Percentiles rank a stretch among this genome's conserved stretches.
Evolutionary conservation across 2,329 filamentous ascomycete genomes (phyloP).

Genomic region (Microascus cirrosus): DNA sequence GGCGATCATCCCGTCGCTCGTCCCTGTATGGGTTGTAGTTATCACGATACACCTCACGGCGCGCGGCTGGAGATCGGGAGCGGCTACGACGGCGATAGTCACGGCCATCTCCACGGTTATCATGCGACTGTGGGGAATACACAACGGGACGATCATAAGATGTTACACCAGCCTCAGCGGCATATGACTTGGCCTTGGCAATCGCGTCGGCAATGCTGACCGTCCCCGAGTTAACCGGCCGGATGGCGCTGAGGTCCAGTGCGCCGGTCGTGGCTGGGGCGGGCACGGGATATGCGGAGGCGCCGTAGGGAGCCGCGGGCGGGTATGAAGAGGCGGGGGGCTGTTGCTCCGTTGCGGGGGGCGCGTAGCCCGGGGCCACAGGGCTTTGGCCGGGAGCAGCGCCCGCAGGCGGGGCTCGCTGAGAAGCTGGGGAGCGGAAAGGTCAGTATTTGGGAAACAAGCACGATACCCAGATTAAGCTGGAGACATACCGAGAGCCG

Average conservation of each 20-base stretch:
- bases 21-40: conserved; percentile 77
- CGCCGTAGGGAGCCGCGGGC: conserved; percentile 24
- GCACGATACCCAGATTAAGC: conserved; percentile 4
- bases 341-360: conserved; percentile 6
- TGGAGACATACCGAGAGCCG: conserved; percentile 31
- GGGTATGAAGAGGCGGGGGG: conserved; percentile 21
- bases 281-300: conserved; percentile 38
- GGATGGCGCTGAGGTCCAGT: conserved; percentile 69
- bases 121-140: conserved; percentile 23
- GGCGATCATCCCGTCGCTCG: conserved; percentile 63
- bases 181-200: conserved; percentile 72
- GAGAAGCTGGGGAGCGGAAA: conserved; percentile 23
- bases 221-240: conserved; percentile 68
- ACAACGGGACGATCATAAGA: conserved; percentile 46
- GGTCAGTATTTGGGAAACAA: not conserved
- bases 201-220: conserved; percentile 78
- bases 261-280: conserved; percentile 64
- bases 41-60: conserved; percentile 62
- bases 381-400: conserved; percentile 28
- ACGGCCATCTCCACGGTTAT: conserved; percentile 30
- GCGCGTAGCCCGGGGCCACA: conserved; percentile 19
- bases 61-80: conserved; percentile 59
- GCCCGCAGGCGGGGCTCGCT: conserved; percentile 20
- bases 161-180: conserved; percentile 64
- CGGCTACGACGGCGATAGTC: conserved; percentile 36